Evolutionary conservation across 2,329 filamentous ascomycete species (phyloP).

Genomic region (Botrytis byssoidea): DNA sequence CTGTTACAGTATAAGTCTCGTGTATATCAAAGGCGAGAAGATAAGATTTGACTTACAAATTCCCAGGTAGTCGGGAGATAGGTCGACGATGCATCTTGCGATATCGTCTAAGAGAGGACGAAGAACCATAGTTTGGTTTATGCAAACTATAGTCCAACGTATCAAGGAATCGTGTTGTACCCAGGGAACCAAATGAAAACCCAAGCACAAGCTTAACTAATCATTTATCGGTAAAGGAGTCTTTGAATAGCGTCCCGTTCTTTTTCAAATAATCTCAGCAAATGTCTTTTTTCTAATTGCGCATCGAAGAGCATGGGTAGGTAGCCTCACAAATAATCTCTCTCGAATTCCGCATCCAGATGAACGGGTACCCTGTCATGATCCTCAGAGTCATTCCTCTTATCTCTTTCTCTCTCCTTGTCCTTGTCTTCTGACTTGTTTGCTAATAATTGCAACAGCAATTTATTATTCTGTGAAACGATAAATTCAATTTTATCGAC

Average conservation of each 20-base stretch:
- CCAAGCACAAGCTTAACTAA: background rate
- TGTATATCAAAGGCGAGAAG: background rate
- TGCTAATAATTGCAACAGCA: conserved; percentile 36
- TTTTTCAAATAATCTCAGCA: conserved; percentile 30
- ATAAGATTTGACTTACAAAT: background rate
- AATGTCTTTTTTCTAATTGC: conserved; percentile 12
- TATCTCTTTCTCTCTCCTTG: conserved; percentile 32
- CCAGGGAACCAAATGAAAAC: background rate
- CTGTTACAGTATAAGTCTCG: background rate
- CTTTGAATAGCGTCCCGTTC: conserved; percentile 36
- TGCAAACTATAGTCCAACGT: background rate
- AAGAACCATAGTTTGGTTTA: background rate
- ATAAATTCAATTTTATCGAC: conserved; percentile 38
- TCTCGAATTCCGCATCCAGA: conserved; percentile 39
- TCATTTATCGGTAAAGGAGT: conserved; percentile 35
- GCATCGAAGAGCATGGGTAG: conserved; percentile 21
- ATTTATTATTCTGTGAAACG: conserved; percentile 38
- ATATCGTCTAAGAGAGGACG: background rate
- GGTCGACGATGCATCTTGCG: background rate
- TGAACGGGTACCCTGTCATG: conserved; percentile 39
- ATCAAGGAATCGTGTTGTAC: background rate
- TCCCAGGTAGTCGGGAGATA: background rate
- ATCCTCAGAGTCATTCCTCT: conserved; percentile 25
- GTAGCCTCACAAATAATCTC: conserved; percentile 39
- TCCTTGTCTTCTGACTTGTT: conserved; percentile 24